A percentile compares a stretch with the other conserved stretches of the same genome.
These are phyloP conservation scores for Paecilomyces sp. DNA, from an alignment of 2,329 filamentous ascomycete species.

Conservation along the genomic window DNA sequence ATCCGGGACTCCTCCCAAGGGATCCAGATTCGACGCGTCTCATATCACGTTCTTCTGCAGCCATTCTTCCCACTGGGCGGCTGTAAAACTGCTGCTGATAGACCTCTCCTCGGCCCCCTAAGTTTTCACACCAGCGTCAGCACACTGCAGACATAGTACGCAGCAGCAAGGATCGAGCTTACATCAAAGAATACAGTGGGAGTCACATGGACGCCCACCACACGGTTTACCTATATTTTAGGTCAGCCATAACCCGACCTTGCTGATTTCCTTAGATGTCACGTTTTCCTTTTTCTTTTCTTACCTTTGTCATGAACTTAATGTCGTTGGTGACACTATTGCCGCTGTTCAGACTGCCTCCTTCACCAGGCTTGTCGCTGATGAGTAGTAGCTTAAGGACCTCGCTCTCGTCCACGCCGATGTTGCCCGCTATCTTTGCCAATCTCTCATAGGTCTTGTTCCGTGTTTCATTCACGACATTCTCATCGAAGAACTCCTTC, in stretches of 20 bases:
- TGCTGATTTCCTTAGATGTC: not conserved
- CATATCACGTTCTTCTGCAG: slow-evolving; percentile 58
- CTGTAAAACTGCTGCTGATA: slow-evolving; percentile 71
- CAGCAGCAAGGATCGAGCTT: slow-evolving; percentile 9
- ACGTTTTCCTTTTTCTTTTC: slow-evolving; percentile 49
- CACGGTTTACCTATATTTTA: slow-evolving; percentile 46
- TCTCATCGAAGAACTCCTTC: slow-evolving; percentile 74
- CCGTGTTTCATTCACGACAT: slow-evolving; percentile 72
- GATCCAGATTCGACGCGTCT: slow-evolving; percentile 3
- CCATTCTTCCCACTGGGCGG: slow-evolving; percentile 81
- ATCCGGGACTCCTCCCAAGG: not conserved
- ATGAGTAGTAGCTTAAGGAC: slow-evolving; percentile 65
- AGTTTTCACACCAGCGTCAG: slow-evolving; percentile 14
- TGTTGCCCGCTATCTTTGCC: slow-evolving; percentile 60
- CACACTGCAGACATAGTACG: slow-evolving; percentile 2
- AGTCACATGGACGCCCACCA: slow-evolving; percentile 81
- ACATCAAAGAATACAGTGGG: slow-evolving; percentile 84
- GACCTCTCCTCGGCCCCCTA: slow-evolving; percentile 65
- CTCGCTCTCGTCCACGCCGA: slow-evolving; percentile 63
- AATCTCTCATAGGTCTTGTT: slow-evolving; percentile 79
- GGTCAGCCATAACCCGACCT: slow-evolving; percentile 9
- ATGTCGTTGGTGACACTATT: slow-evolving; percentile 80
- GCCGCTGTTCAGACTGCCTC: slow-evolving; percentile 67
- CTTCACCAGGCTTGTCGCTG: slow-evolving; percentile 56
- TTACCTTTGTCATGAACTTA: slow-evolving; percentile 72